These are phyloP conservation scores for Paramarasmius palmivorus DNA, from an alignment of 1,284 basidiomycete genomes.

Conservation along the genomic window DNA sequence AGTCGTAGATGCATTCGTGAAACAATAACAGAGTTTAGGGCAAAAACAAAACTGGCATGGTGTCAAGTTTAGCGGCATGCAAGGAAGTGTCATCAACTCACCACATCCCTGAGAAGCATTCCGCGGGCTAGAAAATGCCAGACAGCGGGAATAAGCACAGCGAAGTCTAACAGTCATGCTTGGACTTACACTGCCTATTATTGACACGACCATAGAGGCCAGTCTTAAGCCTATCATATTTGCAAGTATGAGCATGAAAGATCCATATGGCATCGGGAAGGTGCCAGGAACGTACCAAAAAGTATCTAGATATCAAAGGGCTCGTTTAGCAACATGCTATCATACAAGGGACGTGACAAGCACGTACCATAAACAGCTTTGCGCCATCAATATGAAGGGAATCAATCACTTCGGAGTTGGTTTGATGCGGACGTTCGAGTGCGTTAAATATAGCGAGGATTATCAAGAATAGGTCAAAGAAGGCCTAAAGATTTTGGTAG, in stretches of 20 bases:
- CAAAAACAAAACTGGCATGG: neutral
- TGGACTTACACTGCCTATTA: too few relatives aligned
- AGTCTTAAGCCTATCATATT: too few relatives aligned
- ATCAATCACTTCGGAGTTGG: neutral
- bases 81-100: neutral
- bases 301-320: neutral
- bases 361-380: neutral
- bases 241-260: too few relatives aligned
- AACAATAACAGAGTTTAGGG: neutral
- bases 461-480: neutral
- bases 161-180: too few relatives aligned
- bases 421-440: neutral
- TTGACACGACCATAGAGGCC: too few relatives aligned
- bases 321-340: neutral
- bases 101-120: neutral
- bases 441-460: neutral
- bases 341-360: neutral
- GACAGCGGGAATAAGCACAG: too few relatives aligned
- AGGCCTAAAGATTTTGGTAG: neutral
- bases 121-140: neutral
- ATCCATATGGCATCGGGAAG: neutral
- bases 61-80: too few relatives aligned
- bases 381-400: neutral
- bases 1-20: slow-evolving; percentile 1
- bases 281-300: neutral